Percentiles rank a stretch among this genome's conserved stretches.
These are phyloP conservation scores for Parastagonospora avenae DNA, from an alignment of 2,329 filamentous ascomycete species.

Conservation along the genomic window DNA sequence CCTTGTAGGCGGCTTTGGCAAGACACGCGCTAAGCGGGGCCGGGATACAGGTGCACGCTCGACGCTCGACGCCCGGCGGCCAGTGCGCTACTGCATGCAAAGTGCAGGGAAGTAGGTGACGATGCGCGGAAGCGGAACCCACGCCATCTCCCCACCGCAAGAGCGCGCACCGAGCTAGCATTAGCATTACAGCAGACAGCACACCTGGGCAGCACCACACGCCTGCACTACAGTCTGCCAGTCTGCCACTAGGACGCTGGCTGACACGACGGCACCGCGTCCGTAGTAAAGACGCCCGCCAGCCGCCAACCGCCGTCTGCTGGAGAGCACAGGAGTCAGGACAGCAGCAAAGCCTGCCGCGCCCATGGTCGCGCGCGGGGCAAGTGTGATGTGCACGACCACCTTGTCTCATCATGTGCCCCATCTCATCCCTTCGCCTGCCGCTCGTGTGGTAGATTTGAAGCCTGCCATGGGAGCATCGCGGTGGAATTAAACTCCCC, in stretches of 20 bases:
- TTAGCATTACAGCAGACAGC: too few species aligned
- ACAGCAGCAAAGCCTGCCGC: not conserved
- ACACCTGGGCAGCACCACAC: too few species aligned
- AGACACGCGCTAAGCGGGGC: constrained; percentile 23
- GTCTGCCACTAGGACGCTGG: too few species aligned
- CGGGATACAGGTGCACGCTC: constrained; percentile 17
- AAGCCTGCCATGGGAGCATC: constrained; percentile 8
- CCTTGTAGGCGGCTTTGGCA: constrained; percentile 31
- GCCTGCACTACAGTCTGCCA: too few species aligned
- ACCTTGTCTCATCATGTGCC: constrained; percentile 22
- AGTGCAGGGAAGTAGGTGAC: constrained; percentile 29
- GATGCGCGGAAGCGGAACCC: constrained; percentile 39
- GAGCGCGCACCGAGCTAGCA: constrained; percentile 26
- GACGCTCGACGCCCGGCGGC: constrained; percentile 24
- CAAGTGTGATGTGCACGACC: constrained; percentile 19
- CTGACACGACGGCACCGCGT: too few species aligned
- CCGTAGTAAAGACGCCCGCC: not conserved
- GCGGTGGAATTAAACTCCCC: constrained; percentile 13
- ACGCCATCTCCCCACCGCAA: constrained; percentile 16
- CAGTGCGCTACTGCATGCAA: constrained; percentile 40
- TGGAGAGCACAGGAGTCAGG: too few species aligned
- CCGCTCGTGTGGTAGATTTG: not conserved
- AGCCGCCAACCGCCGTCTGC: not conserved
- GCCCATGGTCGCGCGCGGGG: constrained; percentile 4
- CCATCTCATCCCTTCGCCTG: constrained; percentile 14